A percentile compares a stretch with the other conserved stretches of the same genome.
Conservation (phyloP, 345 rosid species). For the Populus euphratica region DNA sequence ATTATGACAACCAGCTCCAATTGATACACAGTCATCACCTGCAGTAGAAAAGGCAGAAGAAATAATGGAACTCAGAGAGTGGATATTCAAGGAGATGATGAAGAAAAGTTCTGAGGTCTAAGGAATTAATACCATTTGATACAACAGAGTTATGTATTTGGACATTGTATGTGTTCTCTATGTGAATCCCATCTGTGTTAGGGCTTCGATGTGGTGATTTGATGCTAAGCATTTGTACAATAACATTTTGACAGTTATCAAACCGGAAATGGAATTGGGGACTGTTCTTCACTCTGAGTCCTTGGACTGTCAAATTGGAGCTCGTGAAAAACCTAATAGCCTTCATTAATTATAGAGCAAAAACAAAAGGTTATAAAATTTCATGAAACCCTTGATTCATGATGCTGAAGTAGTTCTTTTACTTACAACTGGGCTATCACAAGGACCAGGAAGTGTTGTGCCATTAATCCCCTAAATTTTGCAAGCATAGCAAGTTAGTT, state of each 20-base stretch:
- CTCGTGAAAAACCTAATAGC: constrained; percentile 31
- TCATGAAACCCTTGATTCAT: too few species aligned
- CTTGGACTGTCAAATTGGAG: constrained; percentile 67
- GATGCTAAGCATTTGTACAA: constrained; percentile 23
- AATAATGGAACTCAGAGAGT: neutral
- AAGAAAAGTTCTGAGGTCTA: too few species aligned
- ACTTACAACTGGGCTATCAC: constrained; percentile 36
- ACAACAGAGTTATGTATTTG: constrained; percentile 17
- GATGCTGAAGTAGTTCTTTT: neutral
- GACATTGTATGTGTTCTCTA: constrained; percentile 31
- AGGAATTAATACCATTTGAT: constrained; percentile 19
- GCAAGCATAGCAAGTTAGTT: neutral
- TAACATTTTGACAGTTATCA: constrained; percentile 20
- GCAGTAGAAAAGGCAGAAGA: neutral
- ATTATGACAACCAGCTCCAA: constrained; percentile 32
- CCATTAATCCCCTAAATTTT: constrained; percentile 12
- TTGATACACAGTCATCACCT: constrained; percentile 46
- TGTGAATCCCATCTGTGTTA: constrained; percentile 45
- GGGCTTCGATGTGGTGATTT: constrained; percentile 37
- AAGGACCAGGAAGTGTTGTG: constrained; percentile 14
- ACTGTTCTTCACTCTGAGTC: constrained; percentile 52
- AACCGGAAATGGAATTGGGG: constrained; percentile 40
- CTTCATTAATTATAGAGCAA: constrained; percentile 16
- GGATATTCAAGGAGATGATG: neutral
- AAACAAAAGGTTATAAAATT: neutral